These are phyloP conservation scores for Solanum virginianum DNA, from an alignment of 257 asterid species.

Conservation along the genomic window DNA sequence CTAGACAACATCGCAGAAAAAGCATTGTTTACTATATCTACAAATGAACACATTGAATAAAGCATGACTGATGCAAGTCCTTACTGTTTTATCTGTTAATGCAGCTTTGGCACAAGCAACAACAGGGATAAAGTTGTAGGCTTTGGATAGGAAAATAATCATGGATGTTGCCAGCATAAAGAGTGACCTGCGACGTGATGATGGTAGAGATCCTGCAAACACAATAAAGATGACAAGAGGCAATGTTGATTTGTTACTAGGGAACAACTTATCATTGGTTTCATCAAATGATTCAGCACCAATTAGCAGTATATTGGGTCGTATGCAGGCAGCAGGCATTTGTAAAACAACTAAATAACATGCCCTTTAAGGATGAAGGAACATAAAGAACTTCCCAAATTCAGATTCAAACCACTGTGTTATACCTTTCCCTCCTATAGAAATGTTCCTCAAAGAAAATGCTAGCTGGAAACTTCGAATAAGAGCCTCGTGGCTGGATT, in stretches of 20 bases:
- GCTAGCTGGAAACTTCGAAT: slow-evolving; percentile 69
- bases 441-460: slow-evolving; percentile 51
- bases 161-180: slow-evolving; percentile 63
- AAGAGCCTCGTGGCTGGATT: slow-evolving; percentile 52
- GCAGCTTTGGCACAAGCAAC: slow-evolving; percentile 46
- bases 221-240: neutral
- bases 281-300: neutral
- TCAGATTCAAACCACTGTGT: neutral
- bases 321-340: neutral
- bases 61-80: slow-evolving; percentile 12
- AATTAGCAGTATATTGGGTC: neutral
- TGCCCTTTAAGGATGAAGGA: neutral
- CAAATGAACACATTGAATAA: neutral
- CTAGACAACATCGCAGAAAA: neutral
- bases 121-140: slow-evolving; percentile 42
- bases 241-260: neutral
- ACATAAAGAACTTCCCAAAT: neutral
- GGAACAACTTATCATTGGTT: neutral
- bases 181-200: slow-evolving; percentile 64
- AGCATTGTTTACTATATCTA: neutral
- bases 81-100: slow-evolving; percentile 47
- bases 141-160: slow-evolving; percentile 61
- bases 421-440: slow-evolving; percentile 59
- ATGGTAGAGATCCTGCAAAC: slow-evolving; percentile 49
- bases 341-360: neutral